A percentile compares a stretch with the other conserved stretches of the same genome.
Evolutionary conservation across 2,329 filamentous ascomycete species (phyloP).

Genomic region (Periconia sp.): DNA sequence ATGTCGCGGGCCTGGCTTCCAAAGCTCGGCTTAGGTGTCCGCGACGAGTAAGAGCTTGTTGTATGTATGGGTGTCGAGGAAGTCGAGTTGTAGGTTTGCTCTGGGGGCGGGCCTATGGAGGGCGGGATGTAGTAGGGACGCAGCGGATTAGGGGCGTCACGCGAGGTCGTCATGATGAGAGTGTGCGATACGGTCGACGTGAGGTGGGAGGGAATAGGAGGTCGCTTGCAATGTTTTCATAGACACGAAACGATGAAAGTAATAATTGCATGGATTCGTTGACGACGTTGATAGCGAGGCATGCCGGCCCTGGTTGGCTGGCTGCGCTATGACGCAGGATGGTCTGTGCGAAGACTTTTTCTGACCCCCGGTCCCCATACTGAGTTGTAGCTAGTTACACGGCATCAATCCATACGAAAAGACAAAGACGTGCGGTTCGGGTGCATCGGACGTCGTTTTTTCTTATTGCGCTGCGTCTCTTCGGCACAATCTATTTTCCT

Average conservation of each 20-base stretch:
- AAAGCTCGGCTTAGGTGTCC: conserved; percentile 53
- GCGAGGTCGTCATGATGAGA: conserved; percentile 45
- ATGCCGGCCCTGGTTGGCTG: no score
- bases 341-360: background rate
- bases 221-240: conserved; percentile 5
- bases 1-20: conserved; percentile 75
- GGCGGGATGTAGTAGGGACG: conserved; percentile 73
- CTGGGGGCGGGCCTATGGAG: conserved; percentile 62
- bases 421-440: background rate
- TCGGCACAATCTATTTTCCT: background rate
- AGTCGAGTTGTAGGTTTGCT: conserved; percentile 40
- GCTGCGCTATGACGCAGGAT: background rate
- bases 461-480: background rate
- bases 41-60: conserved; percentile 14
- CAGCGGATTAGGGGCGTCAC: conserved; percentile 61
- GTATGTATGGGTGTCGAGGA: conserved; percentile 25
- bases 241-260: background rate
- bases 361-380: background rate
- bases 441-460: background rate
- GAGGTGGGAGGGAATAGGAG: conserved; percentile 5
- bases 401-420: background rate
- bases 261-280: conserved; percentile 6
- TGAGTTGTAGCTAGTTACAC: no score
- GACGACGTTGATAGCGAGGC: conserved; percentile 9
- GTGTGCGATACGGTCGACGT: background rate